Base-by-base conservation (phyloP, 2,329 filamentous ascomycete genomes). In the Ascocoryne sarcoides region DNA sequence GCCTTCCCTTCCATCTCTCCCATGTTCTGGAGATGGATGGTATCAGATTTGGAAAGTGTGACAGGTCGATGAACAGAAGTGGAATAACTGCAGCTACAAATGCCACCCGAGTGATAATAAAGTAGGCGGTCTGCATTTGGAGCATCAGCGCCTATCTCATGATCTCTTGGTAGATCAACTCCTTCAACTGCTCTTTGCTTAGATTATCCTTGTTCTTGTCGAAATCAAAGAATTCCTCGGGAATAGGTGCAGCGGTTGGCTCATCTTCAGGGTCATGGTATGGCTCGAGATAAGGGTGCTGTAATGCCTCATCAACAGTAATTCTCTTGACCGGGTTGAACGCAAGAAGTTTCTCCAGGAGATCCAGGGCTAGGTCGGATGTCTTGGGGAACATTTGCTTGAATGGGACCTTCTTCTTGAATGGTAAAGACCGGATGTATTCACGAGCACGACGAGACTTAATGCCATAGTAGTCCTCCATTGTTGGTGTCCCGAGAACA, bases 391-490 rank as follows among this genome's bases (percentile, higher is more conserved):
- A 98, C 63, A 98, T 79, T 32, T 84, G 85, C 63, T 92, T 86
- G 78, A 95, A 92, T 0, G 92, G 89, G 35, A 96, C 93, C 79
- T 96, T 96, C 81, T 96, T 96, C 79, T 96, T 96, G 73, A 96
- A 96, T 14, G 92, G 90, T 34, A 96, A 76, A 39, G 89, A 95
- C 47, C 92, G 87, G 61, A 98, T 98, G 69, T 98, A 98, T 67
- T 98, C 92, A 50, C 92, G 79, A 37, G 92, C 92, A 58, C 92
- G 86, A 51, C 92, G 84, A 39, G 92, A 96, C 70, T 98, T 98
- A 76, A 98, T 98, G 51, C 92, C 92, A 58, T 98, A 98, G 75
- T 98, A 98, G 63, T 98, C 92, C 64, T 98, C 92, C 92, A 98
- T 98, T 10, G 92, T 98, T 2, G 92, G 92, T 3, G 92, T 98